phyloP scores from a whole-genome alignment of 306 rosid genomes.

The Corylus avellana region DNA sequence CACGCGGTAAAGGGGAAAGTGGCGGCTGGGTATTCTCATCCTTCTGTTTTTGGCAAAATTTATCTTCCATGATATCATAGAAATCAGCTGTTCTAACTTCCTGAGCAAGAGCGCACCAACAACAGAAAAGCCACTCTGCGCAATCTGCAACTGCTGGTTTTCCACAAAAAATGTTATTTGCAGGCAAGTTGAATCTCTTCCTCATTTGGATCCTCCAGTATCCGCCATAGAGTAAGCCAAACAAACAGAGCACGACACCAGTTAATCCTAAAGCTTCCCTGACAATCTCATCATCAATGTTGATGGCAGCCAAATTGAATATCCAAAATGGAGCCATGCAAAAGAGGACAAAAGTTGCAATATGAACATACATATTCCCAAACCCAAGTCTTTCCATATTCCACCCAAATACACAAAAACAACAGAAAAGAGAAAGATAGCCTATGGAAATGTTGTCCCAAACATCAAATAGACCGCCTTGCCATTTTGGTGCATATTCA shows the following conservation, averaged over 20 bases:
- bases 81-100: constrained; percentile 54
- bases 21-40: constrained; percentile 6
- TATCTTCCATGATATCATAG: constrained; percentile 38
- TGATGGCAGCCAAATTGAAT: constrained; percentile 46
- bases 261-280: constrained; percentile 33
- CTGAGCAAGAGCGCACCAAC: constrained; percentile 65
- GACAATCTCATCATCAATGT: constrained; percentile 39
- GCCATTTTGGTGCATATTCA: constrained; percentile 52
- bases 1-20: constrained; percentile 42
- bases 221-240: constrained; percentile 61
- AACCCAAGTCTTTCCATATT: constrained; percentile 56
- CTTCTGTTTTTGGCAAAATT: constrained; percentile 25
- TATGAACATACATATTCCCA: constrained; percentile 56
- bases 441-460: constrained; percentile 36
- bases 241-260: constrained; percentile 42
- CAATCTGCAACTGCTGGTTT: constrained; percentile 47
- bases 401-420: constrained; percentile 53
- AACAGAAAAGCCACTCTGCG: constrained; percentile 55
- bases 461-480: constrained; percentile 49
- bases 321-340: constrained; percentile 58
- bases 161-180: constrained; percentile 40
- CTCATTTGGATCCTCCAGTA: constrained; percentile 66
- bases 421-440: constrained; percentile 39
- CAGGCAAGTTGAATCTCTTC: constrained; percentile 45
- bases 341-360: constrained; percentile 46